phyloP scores from a whole-genome alignment of 768 basidiomycete genomes.

The Naganishia friedmannii region DNA sequence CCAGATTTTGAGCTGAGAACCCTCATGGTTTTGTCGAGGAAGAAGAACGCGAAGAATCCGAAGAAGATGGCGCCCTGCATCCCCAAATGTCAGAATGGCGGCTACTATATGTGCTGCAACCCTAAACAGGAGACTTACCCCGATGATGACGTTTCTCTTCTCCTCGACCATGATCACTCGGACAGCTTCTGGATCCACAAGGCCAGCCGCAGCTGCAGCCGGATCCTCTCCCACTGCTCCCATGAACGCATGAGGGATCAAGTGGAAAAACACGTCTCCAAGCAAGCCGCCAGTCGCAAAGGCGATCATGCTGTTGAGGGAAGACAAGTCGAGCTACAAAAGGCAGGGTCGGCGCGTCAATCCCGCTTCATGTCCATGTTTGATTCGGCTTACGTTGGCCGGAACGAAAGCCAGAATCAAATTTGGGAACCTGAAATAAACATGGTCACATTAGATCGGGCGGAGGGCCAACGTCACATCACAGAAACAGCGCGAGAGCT shows the following conservation, averaged over 20 bases:
- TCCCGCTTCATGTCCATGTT: not conserved
- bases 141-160: constrained; percentile 83
- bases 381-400: constrained; percentile 50
- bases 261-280: constrained; percentile 87
- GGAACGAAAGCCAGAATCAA: constrained; percentile 93
- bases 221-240: constrained; percentile 70
- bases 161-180: constrained; percentile 83
- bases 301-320: constrained; percentile 89
- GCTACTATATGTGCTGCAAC: not conserved
- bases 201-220: constrained; percentile 24
- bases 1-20: constrained; percentile 67
- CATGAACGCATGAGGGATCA: constrained; percentile 87
- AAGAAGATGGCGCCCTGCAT: constrained; percentile 69
- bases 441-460: constrained; percentile 34
- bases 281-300: constrained; percentile 91
- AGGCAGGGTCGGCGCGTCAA: not conserved
- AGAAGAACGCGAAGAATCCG: constrained; percentile 85
- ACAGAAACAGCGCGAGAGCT: constrained; percentile 51
- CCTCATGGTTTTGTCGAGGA: constrained; percentile 86
- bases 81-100: constrained; percentile 7
- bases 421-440: constrained; percentile 71
- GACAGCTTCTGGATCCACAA: constrained; percentile 54
- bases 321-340: constrained; percentile 71
- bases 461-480: constrained; percentile 21
- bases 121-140: constrained; percentile 57